These are phyloP conservation scores for Exophiala dermatitidis DNA, from an alignment of 2,329 filamentous ascomycete genomes.

Conservation along the genomic window DNA sequence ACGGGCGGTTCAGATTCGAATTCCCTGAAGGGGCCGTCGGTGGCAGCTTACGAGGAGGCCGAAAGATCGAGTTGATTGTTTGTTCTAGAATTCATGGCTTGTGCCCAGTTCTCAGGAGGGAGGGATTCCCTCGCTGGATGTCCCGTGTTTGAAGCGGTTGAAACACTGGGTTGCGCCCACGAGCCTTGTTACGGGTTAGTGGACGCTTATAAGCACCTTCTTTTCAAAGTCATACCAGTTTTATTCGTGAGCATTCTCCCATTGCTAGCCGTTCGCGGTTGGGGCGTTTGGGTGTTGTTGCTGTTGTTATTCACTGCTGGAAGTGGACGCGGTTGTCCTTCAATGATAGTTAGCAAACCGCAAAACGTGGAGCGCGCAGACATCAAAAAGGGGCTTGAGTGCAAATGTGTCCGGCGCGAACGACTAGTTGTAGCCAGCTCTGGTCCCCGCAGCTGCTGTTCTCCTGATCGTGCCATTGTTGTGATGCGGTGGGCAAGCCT, in stretches of 20 bases:
- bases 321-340: slow-evolving; percentile 24
- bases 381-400: too few species aligned
- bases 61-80: slow-evolving; percentile 25
- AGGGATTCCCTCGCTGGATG: slow-evolving; percentile 19
- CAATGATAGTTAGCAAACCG: slow-evolving; percentile 1
- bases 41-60: slow-evolving; percentile 19
- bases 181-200: slow-evolving; percentile 12
- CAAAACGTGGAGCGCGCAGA: neutral
- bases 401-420: too few species aligned
- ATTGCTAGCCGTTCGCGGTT: slow-evolving; percentile 19
- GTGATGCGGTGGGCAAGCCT: too few species aligned
- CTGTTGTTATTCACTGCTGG: slow-evolving; percentile 22
- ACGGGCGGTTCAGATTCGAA: neutral
- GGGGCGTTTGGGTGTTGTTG: slow-evolving; percentile 22
- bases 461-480: too few species aligned
- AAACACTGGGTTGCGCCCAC: slow-evolving; percentile 22
- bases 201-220: neutral
- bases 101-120: slow-evolving; percentile 25
- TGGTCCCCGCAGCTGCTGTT: too few species aligned
- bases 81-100: slow-evolving; percentile 24
- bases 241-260: slow-evolving; percentile 21
- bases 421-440: too few species aligned
- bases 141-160: slow-evolving; percentile 5
- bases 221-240: slow-evolving; percentile 14
- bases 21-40: neutral